Evolutionary conservation across 331 rosid species (phyloP).

Genomic region (Quercus lobata): DNA sequence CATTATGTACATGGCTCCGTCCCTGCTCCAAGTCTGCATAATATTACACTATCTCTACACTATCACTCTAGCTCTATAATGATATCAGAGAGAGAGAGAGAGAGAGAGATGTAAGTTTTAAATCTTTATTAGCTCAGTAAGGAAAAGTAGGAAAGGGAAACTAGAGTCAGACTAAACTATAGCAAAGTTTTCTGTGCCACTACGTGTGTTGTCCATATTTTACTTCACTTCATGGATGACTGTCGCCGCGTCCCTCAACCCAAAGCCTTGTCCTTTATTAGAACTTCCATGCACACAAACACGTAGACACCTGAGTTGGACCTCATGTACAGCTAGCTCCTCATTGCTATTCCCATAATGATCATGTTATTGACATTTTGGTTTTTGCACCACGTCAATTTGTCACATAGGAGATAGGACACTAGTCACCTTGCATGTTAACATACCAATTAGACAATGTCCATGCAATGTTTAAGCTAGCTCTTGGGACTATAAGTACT

Average conservation of each 20-base stretch:
- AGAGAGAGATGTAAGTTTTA: too few species aligned
- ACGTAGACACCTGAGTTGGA: constrained; percentile 11
- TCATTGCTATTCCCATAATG: neutral
- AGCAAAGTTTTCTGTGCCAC: too few species aligned
- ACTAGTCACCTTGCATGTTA: constrained; percentile 48
- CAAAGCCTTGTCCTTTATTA: neutral
- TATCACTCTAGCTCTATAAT: too few species aligned
- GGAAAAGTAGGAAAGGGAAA: too few species aligned
- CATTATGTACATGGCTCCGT: too few species aligned
- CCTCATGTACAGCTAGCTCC: neutral
- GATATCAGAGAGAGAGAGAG: too few species aligned
- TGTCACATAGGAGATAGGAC: constrained; percentile 38
- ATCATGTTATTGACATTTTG: too few species aligned
- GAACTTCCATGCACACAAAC: constrained; percentile 25
- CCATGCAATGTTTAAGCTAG: neutral
- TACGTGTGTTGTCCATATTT: neutral
- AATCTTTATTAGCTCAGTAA: too few species aligned
- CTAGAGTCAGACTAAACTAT: too few species aligned
- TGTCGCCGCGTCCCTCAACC: constrained; percentile 27
- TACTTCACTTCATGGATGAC: neutral
- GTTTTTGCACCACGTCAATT: neutral
- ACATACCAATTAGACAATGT: constrained; percentile 15
- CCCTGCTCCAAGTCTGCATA: too few species aligned
- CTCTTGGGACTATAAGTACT: constrained; percentile 21
- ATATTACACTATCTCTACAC: too few species aligned